Conservation (phyloP, 163 green algal species). For the Trebouxiophyceae sp. region DNA sequence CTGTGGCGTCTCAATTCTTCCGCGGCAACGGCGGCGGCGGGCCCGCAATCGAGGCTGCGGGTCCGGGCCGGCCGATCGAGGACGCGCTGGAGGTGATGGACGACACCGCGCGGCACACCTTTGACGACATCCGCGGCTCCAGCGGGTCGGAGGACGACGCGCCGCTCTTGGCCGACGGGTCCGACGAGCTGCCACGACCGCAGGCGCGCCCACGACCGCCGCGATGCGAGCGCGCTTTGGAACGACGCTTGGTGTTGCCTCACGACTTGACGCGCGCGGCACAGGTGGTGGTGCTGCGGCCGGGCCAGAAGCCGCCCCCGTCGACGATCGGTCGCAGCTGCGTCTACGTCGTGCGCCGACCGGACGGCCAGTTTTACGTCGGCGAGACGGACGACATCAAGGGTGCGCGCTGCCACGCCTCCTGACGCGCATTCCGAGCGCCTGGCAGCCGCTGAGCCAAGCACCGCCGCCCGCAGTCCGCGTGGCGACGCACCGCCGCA, state of each 20-base stretch:
- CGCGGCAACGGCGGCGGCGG: no score
- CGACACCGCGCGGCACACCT: neutral
- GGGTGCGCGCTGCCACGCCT: neutral
- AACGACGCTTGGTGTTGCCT: no score
- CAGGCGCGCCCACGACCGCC: no score
- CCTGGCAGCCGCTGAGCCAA: neutral
- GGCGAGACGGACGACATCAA: constrained; percentile 35
- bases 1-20: no score
- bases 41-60: no score
- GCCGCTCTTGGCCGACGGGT: neutral
- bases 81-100: neutral
- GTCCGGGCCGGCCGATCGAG: neutral
- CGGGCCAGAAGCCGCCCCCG: constrained; percentile 24
- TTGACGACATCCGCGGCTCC: neutral
- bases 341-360: constrained; percentile 36
- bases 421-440: neutral
- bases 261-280: no score
- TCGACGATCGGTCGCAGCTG: constrained; percentile 20
- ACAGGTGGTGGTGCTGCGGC: constrained; percentile 14
- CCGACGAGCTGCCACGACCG: neutral
- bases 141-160: neutral
- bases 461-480: neutral
- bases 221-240: no score
- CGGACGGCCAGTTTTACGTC: constrained; percentile 38
- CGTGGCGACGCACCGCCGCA: constrained; percentile 1